Evolutionary conservation across 768 basidiomycete genomes (phyloP), one percentile per base, ranked within the genome.

Genomic region (Lyophyllum semitale): DNA sequence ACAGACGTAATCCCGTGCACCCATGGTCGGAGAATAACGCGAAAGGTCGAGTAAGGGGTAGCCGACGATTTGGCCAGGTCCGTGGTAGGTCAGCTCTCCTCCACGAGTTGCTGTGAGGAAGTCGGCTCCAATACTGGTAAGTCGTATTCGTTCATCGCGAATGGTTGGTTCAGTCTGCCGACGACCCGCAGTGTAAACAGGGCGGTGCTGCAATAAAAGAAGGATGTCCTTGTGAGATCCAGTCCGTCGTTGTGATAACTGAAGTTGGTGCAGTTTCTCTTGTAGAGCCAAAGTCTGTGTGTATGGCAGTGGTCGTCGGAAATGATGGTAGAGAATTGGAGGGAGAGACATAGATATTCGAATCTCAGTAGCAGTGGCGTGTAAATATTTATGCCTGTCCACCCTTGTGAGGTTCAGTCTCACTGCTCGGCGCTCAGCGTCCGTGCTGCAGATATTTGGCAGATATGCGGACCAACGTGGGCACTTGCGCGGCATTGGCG

Each of bases 81-180:
- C 97, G 69, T 99, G 97, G 71, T 93, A 99, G 1, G 97, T 99
- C 54, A 94, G 81, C 73, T 98, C 88, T 2, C 97, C 97, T 13
- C 97, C 97, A 50, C 97, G 80, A 50, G 84, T 79, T 2, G 94
- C 85, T 22, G 83, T 74, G 35, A 91, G 82, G 64, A 95, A 95
- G 66, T 97, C 93, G 0, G 96, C 96, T 23, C 96, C 96, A 22
- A 93, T 76, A 41, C 27, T 76, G 66, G 79, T 82, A n/a, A 98
- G 75, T 20, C 91, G 84, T 35, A 68, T 51, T 25, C 76, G 75
- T 53, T 96, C 91, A 40, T 75, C 71, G 35, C 79, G 70, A 15
- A 88, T 73, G 48, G 84, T 80, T 17, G 78, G 74, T 47, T 83
- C 78, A 23, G 79, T 80, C 70, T 97, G 95, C 15, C 97, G 81